A percentile compares a stretch with the other conserved stretches of the same genome.
These are phyloP conservation scores for Fusarium multiceps DNA, from an alignment of 2,329 filamentous ascomycete species.

Conservation along the genomic window DNA sequence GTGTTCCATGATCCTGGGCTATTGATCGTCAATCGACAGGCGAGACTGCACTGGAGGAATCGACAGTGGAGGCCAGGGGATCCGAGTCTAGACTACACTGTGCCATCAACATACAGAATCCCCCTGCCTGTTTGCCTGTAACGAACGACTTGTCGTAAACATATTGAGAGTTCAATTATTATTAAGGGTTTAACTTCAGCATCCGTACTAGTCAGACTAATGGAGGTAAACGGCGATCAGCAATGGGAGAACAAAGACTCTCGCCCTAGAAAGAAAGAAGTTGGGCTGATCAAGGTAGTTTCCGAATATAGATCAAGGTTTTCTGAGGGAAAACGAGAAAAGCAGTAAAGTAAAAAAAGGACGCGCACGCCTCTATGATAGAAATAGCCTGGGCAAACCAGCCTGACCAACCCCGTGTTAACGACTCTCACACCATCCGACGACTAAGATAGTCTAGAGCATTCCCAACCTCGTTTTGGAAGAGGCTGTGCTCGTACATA, in stretches of 20 bases:
- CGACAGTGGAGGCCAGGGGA: neutral
- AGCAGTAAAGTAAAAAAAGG: conserved; percentile 17
- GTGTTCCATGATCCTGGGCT: conserved; percentile 15
- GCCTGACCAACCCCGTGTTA: conserved; percentile 27
- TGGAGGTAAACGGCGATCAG: conserved; percentile 3
- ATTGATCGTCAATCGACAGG: conserved; percentile 37
- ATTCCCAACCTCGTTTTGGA: conserved; percentile 29
- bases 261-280: neutral
- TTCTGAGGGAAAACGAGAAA: neutral
- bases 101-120: conserved; percentile 18
- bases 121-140: conserved; percentile 19
- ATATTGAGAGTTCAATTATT: conserved; percentile 3
- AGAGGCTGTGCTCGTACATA: conserved; percentile 28
- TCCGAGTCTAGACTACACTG: conserved; percentile 11
- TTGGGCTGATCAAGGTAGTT: conserved; percentile 2
- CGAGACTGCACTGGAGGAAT: conserved; percentile 1
- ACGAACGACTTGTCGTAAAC: conserved; percentile 1
- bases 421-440: conserved; percentile 30
- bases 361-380: conserved; percentile 34
- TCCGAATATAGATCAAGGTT: conserved; percentile 33
- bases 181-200: conserved; percentile 9
- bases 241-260: conserved; percentile 1
- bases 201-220: neutral
- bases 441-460: conserved; percentile 9
- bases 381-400: conserved; percentile 6